Evolutionary conservation across 2,329 filamentous ascomycete genomes (phyloP), one percentile per base, ranked within the genome.

Genomic region (Verticillium longisporum): DNA sequence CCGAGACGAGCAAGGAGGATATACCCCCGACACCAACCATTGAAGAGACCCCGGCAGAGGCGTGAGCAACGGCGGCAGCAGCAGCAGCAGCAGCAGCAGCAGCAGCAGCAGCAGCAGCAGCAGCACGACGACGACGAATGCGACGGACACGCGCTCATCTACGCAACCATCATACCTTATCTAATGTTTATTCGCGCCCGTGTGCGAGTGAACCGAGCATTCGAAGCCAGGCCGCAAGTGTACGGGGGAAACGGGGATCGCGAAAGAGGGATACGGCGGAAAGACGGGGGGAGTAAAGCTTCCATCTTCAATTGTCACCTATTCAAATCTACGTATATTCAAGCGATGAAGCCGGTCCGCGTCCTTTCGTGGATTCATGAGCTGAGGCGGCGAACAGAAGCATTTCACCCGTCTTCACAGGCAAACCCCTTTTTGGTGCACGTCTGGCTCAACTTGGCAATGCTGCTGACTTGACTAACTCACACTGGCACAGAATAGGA

Each of bases 171-270:
- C 60, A 60, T 34, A 62, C 62, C 55, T n/a, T 63, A 64, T 59
- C 53, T 64, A 65, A 65, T 64, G 62, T 65, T 62, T 64, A 65
- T 62, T 65, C 53, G 45, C 45, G n/a, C 45, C 7, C 45, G 45
- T 53, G 45, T 53, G 45, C 45, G 45, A 26, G 45, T 53, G 45
- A 53, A 53, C 45, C n/a, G 21, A 53, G 18, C 45, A 53, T 53
- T 53, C 45, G 18, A 53, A 21, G 45, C 9, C 45, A 53, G 45
- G 45, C 45, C 18, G 45, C 18, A 21, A 53, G 45, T 53, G 45
- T 21, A 53, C 45, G 45, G 45, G 45, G 34, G 34, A 5, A 13
- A 15, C 11, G n/a, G 45, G 15, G 45, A 13, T n/a, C n/a, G 54
- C 6, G 54, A n/a, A 15, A 11, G 54, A 33, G 10, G 50, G 18